A percentile compares a stretch with the other conserved stretches of the same genome.
Evolutionary conservation across 306 rosid genomes (phyloP).

Genomic region (Medicago lupulina): DNA sequence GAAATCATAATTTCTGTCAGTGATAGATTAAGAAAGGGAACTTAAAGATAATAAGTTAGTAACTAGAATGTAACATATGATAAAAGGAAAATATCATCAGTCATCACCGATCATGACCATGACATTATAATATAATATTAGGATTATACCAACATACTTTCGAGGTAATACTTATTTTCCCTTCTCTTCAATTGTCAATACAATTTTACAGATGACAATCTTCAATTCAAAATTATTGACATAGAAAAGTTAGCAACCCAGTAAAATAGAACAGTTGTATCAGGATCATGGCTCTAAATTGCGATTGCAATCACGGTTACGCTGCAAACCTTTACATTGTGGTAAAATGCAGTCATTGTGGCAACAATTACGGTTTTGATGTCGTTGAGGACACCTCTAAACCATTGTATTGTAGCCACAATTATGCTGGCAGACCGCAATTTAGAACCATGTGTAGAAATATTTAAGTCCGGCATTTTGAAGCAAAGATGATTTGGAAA

Average conservation of each 20-base stretch:
- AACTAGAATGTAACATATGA: constrained; percentile 20
- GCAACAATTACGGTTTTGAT: too few relatives aligned
- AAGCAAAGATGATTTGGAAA: constrained; percentile 29
- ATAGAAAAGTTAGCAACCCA: background rate
- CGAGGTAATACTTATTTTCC: background rate
- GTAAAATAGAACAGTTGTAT: background rate
- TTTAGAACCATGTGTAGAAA: background rate
- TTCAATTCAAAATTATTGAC: constrained; percentile 21
- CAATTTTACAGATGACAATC: constrained; percentile 5
- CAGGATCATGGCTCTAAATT: background rate
- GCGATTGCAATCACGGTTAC: background rate
- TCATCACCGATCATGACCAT: constrained; percentile 13
- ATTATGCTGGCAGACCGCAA: background rate
- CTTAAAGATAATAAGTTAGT: constrained; percentile 14
- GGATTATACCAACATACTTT: background rate
- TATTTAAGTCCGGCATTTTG: constrained; percentile 5
- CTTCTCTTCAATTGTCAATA: constrained; percentile 21
- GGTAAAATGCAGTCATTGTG: too few relatives aligned
- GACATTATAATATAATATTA: too few relatives aligned
- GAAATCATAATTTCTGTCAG: constrained; percentile 47
- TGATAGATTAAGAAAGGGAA: constrained; percentile 42
- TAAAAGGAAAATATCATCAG: constrained; percentile 23
- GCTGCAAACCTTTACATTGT: too few relatives aligned
- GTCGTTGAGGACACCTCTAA: too few relatives aligned
- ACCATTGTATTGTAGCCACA: too few relatives aligned